These are phyloP conservation scores for Cladophialophora bantiana DNA, from an alignment of 2,329 filamentous ascomycete genomes.

Conservation along the genomic window DNA sequence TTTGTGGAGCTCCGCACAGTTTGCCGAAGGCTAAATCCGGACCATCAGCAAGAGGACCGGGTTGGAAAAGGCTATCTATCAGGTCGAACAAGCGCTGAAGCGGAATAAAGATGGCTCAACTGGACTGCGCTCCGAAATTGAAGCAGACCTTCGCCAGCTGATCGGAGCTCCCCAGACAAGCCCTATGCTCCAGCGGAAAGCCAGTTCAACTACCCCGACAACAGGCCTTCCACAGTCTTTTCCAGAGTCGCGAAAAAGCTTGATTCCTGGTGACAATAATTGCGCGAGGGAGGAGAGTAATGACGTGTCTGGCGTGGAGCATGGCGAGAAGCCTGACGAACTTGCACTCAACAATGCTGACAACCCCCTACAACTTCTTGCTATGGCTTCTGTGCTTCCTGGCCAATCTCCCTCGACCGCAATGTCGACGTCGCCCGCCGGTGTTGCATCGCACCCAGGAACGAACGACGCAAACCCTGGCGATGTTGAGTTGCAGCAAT, in stretches of 20 bases:
- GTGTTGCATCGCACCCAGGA: constrained; percentile 40
- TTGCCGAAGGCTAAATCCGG: constrained; percentile 28
- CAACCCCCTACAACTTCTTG: constrained; percentile 75
- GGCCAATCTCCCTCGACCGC: constrained; percentile 33
- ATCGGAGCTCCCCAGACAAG: constrained; percentile 58
- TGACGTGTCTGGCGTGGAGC: constrained; percentile 39
- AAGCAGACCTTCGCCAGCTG: constrained; percentile 58
- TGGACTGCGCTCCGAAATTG: constrained; percentile 53
- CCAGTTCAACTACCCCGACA: constrained; percentile 18
- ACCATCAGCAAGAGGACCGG: constrained; percentile 71
- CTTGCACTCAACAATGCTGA: constrained; percentile 75
- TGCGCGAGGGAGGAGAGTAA: constrained; percentile 43
- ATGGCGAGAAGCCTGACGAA: constrained; percentile 54
- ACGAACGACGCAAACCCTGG: constrained; percentile 45
- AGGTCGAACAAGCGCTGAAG: constrained; percentile 74
- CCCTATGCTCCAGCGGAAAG: constrained; percentile 34
- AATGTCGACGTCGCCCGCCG: constrained; percentile 64
- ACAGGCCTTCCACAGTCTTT: constrained; percentile 7
- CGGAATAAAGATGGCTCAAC: constrained; percentile 58
- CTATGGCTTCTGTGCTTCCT: constrained; percentile 66
- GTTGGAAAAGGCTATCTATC: constrained; percentile 74
- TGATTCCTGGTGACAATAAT: constrained; percentile 16
- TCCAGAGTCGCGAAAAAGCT: constrained; percentile 24
- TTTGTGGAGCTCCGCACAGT: neutral
- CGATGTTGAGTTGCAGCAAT: constrained; percentile 63